Conservation (phyloP, 805 yeast species). For the Groenewaldozyma tartarivorans region DNA sequence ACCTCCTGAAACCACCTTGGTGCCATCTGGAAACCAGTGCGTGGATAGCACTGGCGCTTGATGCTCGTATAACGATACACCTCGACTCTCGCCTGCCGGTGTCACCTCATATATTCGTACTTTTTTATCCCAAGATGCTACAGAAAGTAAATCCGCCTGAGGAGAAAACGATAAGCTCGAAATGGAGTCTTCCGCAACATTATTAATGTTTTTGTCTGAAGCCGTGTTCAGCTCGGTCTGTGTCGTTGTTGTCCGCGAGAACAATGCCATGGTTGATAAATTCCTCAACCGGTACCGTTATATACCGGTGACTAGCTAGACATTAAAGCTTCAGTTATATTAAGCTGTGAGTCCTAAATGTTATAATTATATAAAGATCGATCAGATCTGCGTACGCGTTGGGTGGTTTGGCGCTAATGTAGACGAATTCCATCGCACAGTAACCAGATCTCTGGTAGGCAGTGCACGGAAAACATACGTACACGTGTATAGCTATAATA, state of each 20-base stretch:
- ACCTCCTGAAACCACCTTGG: slow-evolving; percentile 81
- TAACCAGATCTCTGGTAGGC: no score
- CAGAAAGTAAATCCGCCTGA: slow-evolving; percentile 70
- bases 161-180: slow-evolving; percentile 81
- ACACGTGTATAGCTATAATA: no score
- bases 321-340: no score
- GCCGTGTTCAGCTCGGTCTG: slow-evolving; percentile 10
- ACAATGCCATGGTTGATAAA: no score
- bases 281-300: no score
- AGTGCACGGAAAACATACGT: no score
- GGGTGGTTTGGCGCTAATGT: no score
- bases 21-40: slow-evolving; percentile 80
- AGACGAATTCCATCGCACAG: no score
- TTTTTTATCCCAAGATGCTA: slow-evolving; percentile 89
- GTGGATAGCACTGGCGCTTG: slow-evolving; percentile 78
- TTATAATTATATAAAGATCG: no score
- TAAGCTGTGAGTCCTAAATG: no score
- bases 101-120: slow-evolving; percentile 86
- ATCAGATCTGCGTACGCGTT: no score
- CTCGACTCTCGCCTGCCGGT: slow-evolving; percentile 68
- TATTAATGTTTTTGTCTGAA: slow-evolving; percentile 33
- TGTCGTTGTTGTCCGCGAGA: not conserved
- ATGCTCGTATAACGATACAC: slow-evolving; percentile 83
- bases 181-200: slow-evolving; percentile 88
- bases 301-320: no score